A percentile compares a stretch with the other conserved stretches of the same genome.
phyloP scores from a whole-genome alignment of 2,329 filamentous ascomycete genomes.

The Fusarium pseudoanthophilum region DNA sequence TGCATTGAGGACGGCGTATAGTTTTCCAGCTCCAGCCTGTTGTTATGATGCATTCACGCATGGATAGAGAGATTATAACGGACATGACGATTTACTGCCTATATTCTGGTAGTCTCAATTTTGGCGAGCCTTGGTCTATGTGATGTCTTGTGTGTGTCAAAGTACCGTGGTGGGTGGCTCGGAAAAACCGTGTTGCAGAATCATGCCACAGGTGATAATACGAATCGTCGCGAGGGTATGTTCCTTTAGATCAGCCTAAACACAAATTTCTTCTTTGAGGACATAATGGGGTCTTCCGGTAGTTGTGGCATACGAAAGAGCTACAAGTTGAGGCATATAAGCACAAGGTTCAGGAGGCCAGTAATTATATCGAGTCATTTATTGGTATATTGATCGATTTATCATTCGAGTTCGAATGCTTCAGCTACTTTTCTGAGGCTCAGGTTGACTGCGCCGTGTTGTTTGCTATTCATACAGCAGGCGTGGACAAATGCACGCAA shows the following conservation, averaged over 20 bases:
- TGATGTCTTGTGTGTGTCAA: background rate
- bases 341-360: background rate
- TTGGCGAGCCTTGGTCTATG: background rate
- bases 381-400: conserved; percentile 2
- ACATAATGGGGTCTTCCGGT: background rate
- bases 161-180: background rate
- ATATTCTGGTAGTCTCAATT: background rate
- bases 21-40: conserved; percentile 12
- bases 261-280: too few relatives aligned
- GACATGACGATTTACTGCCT: conserved; percentile 36
- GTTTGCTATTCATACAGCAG: conserved; percentile 24
- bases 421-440: conserved; percentile 2
- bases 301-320: background rate
- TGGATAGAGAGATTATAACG: conserved; percentile 39
- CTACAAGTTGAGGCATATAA: background rate
- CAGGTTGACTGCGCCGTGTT: conserved; percentile 19
- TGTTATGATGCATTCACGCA: conserved; percentile 35
- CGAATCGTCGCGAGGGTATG: background rate
- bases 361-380: conserved; percentile 5
- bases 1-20: conserved; percentile 33
- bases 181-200: background rate
- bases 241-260: background rate
- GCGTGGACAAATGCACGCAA: conserved; percentile 17
- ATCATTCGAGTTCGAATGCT: conserved; percentile 16
- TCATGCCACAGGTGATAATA: background rate